phyloP scores from a whole-genome alignment of 768 basidiomycete species.

The Chlorophyllum brunneum region DNA sequence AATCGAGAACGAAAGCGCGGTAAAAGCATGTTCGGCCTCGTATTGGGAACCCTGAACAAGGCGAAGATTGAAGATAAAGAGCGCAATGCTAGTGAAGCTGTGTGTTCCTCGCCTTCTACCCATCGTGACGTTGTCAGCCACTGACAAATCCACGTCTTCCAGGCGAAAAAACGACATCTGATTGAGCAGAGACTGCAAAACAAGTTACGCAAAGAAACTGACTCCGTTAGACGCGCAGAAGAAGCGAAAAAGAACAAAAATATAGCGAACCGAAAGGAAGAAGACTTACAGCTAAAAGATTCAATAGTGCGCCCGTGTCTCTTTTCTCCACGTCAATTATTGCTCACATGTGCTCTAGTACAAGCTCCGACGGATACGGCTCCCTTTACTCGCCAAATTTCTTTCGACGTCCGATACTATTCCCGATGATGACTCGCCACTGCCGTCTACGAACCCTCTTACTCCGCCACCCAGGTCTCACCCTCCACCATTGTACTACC shows the following conservation, averaged over 20 bases:
- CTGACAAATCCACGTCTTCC: constrained; percentile 2
- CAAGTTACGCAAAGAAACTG: constrained; percentile 83
- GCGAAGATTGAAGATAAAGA: constrained; percentile 86
- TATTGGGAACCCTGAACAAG: constrained; percentile 81
- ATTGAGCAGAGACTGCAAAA: constrained; percentile 83
- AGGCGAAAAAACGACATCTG: constrained; percentile 83
- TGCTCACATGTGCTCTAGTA: constrained; percentile 39
- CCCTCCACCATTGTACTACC: constrained; percentile 75
- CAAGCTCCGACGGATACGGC: constrained; percentile 66
- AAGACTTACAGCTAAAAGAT: constrained; percentile 77
- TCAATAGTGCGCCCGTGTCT: constrained; percentile 56
- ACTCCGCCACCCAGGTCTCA: constrained; percentile 56
- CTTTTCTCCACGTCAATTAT: background rate
- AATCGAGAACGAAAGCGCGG: constrained; percentile 74
- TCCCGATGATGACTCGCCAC: constrained; percentile 35
- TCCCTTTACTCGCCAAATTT: constrained; percentile 74
- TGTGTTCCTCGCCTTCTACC: constrained; percentile 40
- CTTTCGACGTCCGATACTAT: constrained; percentile 71
- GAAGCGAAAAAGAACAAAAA: constrained; percentile 85
- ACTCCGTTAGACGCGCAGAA: constrained; percentile 79
- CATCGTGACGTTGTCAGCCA: background rate
- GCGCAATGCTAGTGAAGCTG: constrained; percentile 82
- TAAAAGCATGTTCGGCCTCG: constrained; percentile 83
- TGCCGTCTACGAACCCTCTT: constrained; percentile 33
- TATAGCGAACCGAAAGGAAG: constrained; percentile 71